A percentile compares a stretch with the other conserved stretches of the same genome.
These are phyloP conservation scores for Sedum album DNA, from an alignment of 164 flowering plant genomes.

Conservation along the genomic window DNA sequence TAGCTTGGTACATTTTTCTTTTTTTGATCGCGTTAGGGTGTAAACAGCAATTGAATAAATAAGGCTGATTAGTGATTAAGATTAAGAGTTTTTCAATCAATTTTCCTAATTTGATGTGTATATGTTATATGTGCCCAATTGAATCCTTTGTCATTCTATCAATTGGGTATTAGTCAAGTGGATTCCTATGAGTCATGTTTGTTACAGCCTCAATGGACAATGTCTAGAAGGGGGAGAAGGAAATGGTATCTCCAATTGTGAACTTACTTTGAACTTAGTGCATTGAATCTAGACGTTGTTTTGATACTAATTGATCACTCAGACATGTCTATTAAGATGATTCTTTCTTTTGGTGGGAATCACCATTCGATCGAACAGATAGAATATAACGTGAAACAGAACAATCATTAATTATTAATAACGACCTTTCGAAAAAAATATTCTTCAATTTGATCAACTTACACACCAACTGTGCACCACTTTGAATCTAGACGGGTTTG, in stretches of 20 bases:
- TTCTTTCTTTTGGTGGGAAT: not conserved
- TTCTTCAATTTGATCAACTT: too few species aligned
- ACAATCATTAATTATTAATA: not conserved
- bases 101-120: too few species aligned
- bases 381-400: not conserved
- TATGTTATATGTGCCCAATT: too few species aligned
- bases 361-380: not conserved
- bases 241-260: not conserved
- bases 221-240: not conserved
- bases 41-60: too few species aligned
- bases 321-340: not conserved
- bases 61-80: too few species aligned
- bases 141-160: too few species aligned
- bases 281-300: not conserved
- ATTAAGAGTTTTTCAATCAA: too few species aligned
- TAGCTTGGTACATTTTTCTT: too few species aligned
- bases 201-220: not conserved
- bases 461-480: not conserved
- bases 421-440: not conserved
- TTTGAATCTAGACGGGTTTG: not conserved
- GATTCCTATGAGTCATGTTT: not conserved
- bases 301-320: not conserved
- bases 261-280: not conserved
- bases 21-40: too few species aligned
- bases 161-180: not conserved